phyloP scores from a whole-genome alignment of 1,139 yeast genomes.

The Candida smagusa region DNA sequence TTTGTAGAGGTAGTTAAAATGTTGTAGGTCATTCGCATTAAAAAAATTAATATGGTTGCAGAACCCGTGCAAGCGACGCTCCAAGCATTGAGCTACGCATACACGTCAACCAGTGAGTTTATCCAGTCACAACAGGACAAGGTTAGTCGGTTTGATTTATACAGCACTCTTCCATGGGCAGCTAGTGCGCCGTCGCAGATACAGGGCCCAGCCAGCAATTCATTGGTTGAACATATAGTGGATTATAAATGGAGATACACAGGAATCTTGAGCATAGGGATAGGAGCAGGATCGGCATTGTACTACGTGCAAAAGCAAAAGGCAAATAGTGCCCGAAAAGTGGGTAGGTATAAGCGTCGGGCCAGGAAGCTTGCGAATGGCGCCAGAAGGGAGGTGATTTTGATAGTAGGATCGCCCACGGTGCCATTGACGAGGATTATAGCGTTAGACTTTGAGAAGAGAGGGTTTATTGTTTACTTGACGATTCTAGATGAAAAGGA shows the following conservation, averaged over 20 bases:
- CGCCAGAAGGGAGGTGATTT: slow-evolving; percentile 69
- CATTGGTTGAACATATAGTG: slow-evolving; percentile 1
- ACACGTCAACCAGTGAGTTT: slow-evolving; percentile 22
- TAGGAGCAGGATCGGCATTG: slow-evolving; percentile 20
- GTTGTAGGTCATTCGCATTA: neutral
- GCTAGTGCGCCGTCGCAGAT: too few relatives aligned
- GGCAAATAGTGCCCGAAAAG: neutral
- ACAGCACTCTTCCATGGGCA: too few relatives aligned
- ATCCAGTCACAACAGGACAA: slow-evolving; percentile 24
- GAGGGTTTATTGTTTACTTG: slow-evolving; percentile 80
- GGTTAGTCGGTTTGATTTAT: too few relatives aligned
- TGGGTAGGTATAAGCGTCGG: slow-evolving; percentile 36
- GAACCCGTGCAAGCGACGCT: slow-evolving; percentile 46
- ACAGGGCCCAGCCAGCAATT: too few relatives aligned
- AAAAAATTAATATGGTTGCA: slow-evolving; percentile 33
- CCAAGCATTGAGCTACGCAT: slow-evolving; percentile 26
- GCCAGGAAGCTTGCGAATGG: slow-evolving; percentile 67
- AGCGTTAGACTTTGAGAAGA: slow-evolving; percentile 68
- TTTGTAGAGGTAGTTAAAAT: too few relatives aligned
- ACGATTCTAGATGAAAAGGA: slow-evolving; percentile 68
- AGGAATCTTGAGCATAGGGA: slow-evolving; percentile 26
- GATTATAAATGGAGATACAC: slow-evolving; percentile 15
- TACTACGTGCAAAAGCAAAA: neutral
- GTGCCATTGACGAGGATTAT: slow-evolving; percentile 71
- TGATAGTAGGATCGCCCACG: slow-evolving; percentile 73